Evolutionary conservation across 805 yeast species (phyloP).

Genomic region (Komagataella pseudopastoris): DNA sequence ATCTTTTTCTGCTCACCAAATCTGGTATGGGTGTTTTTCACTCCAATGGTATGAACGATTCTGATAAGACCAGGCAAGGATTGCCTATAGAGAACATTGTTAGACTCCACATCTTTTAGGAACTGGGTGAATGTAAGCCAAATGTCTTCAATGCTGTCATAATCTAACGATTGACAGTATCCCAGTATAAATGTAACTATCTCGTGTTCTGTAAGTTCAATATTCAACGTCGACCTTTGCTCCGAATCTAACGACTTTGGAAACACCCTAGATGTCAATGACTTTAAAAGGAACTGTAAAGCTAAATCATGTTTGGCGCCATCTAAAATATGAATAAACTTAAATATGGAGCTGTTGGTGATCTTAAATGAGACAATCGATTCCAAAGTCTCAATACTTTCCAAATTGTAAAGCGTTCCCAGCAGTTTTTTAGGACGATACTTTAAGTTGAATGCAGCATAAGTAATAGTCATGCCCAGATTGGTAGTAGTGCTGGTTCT

Average conservation of each 20-base stretch:
- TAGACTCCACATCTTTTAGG: constrained; percentile 41
- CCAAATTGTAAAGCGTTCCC: constrained; percentile 50
- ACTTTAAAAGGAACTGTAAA: constrained; percentile 49
- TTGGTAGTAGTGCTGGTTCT: neutral
- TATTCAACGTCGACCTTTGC: constrained; percentile 32
- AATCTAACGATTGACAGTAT: constrained; percentile 55
- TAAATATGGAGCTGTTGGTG: constrained; percentile 26
- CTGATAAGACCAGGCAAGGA: constrained; percentile 40
- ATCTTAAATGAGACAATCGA: constrained; percentile 29
- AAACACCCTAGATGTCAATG: constrained; percentile 35
- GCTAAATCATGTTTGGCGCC: constrained; percentile 72
- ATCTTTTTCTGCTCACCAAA: constrained; percentile 49
- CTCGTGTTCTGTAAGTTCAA: constrained; percentile 28
- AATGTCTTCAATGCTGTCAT: constrained; percentile 69
- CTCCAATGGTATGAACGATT: constrained; percentile 35
- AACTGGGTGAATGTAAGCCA: constrained; percentile 48
- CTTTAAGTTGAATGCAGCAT: constrained; percentile 47
- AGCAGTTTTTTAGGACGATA: constrained; percentile 54
- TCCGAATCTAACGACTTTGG: constrained; percentile 11
- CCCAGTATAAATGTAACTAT: constrained; percentile 40
- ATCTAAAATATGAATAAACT: constrained; percentile 66
- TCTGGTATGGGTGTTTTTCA: constrained; percentile 43
- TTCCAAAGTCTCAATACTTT: constrained; percentile 62
- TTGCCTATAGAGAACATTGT: constrained; percentile 29
- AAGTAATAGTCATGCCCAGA: constrained; percentile 22